Evolutionary conservation across 768 basidiomycete species (phyloP).

Genomic region (Suillus clintonianus): DNA sequence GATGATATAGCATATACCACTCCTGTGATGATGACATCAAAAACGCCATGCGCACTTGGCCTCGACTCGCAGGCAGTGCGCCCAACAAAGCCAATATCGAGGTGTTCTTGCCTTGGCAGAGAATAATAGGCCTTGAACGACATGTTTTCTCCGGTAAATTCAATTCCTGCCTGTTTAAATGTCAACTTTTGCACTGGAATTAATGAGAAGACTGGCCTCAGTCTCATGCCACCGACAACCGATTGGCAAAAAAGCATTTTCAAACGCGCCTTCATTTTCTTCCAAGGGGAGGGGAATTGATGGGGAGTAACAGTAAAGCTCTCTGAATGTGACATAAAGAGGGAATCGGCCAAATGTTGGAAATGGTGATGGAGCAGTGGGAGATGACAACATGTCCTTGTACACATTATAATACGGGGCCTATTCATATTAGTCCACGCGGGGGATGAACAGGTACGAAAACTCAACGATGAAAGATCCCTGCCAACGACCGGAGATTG

Average conservation of each 20-base stretch:
- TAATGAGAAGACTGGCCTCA: constrained; percentile 20
- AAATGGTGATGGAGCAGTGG: constrained; percentile 36
- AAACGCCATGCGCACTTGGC: constrained; percentile 19
- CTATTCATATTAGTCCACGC: constrained; percentile 25
- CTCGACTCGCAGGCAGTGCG: neutral
- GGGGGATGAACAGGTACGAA: neutral
- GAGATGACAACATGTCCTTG: constrained; percentile 35
- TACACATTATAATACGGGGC: constrained; percentile 42
- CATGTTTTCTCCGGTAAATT: constrained; percentile 32
- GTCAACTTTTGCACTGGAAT: neutral
- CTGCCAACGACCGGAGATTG: constrained; percentile 50
- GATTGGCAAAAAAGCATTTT: constrained; percentile 49
- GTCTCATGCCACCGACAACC: constrained; percentile 36
- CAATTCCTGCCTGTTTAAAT: constrained; percentile 26
- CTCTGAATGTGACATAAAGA: constrained; percentile 49
- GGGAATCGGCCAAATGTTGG: constrained; percentile 43
- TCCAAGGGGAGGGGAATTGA: constrained; percentile 35
- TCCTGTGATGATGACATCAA: constrained; percentile 56
- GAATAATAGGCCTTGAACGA: constrained; percentile 43
- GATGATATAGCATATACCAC: constrained; percentile 38
- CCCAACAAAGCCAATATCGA: constrained; percentile 12
- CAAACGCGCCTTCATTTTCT: constrained; percentile 36
- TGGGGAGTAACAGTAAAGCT: constrained; percentile 44
- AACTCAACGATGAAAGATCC: constrained; percentile 46
- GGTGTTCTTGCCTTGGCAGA: constrained; percentile 29